These are phyloP conservation scores for Bryoerythrophyllum caledonicum DNA, from an alignment of 225 moss, liverwort and hornwort species.

Conservation along the genomic window DNA sequence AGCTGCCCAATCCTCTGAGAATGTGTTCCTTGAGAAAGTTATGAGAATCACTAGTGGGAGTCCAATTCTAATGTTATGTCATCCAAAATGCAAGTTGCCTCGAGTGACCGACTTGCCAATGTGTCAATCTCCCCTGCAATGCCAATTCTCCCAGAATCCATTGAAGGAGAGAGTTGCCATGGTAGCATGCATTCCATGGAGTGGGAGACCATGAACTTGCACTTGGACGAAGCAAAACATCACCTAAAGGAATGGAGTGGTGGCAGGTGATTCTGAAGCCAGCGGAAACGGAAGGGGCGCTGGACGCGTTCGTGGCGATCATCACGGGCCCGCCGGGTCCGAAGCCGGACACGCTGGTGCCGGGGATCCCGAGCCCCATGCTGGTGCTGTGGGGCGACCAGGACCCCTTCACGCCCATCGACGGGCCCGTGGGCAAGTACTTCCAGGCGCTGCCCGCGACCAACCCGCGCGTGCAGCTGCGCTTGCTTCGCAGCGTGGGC, in stretches of 20 bases:
- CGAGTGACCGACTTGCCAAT: too few species aligned
- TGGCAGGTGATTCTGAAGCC: constrained; percentile 74
- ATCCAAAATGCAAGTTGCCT: too few species aligned
- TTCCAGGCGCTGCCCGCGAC: constrained; percentile 53
- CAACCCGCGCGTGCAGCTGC: constrained; percentile 51
- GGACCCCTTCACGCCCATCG: constrained; percentile 88
- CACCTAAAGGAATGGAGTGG: too few species aligned
- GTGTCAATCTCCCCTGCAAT: too few species aligned
- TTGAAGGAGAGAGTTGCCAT: too few species aligned
- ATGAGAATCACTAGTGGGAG: too few species aligned
- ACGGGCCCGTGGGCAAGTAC: constrained; percentile 86
- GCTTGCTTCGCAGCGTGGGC: constrained; percentile 62
- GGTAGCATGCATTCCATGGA: too few species aligned
- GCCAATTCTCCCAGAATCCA: too few species aligned
- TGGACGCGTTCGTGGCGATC: constrained; percentile 92
- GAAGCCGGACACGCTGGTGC: constrained; percentile 68
- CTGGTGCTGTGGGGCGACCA: constrained; percentile 91
- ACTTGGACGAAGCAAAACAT: neutral
- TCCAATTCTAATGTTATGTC: too few species aligned
- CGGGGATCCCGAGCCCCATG: constrained; percentile 62
- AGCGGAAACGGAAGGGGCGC: constrained; percentile 76
- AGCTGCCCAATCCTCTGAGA: too few species aligned
- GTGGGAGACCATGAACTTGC: too few species aligned
- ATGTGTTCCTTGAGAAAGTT: too few species aligned
- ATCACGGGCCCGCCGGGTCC: constrained; percentile 94